Evolutionary conservation across 192 early-diverging fungal genomes (phyloP), one percentile per base, ranked within the genome.

Genomic region (Podila verticillata): DNA sequence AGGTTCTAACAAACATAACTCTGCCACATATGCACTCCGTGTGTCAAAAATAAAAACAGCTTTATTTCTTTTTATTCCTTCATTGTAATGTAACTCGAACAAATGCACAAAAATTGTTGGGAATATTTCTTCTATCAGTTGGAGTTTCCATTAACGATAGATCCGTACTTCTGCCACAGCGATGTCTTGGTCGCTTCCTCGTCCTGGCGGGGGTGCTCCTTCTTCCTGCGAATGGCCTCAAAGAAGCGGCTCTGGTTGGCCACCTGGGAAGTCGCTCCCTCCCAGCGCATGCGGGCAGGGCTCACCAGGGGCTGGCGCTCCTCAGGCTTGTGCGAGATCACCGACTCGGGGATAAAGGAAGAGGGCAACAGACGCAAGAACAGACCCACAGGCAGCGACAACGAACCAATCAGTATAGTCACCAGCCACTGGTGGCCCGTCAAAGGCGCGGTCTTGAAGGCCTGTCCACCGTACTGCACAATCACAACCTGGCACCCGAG

Each of bases 381-480:
- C 22, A 91, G 72, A 44, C 96, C 97, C 9, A 97, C 84, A 24
- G 94, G 93, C 48, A 99, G 75, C 2, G 94, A 94, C 20, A 95
- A 85, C 15, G 89, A 73, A 48, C 97, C 97, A 57, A 97, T 86
- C 47, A 87, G 84, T 35, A 99, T 57, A 17, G 95, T 96, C 8
- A 92, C 82, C 7, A 83, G 68, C 97, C 97, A 99, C 75, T 97
- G 92, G 13, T 61, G 56, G 24, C 63, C 80, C 7, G 75, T 86
- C 13, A 98, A 86, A 9, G 89, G 84, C 20, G 87, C 84, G 7
- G 95, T 94, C 65, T 95, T 93, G 88, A 99, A 99, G 39, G 94
- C 96, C 31, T 89, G 82, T 48, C 97, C 94, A 65, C 95, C 96
- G 82, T 93, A 97, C 57, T 89, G 77, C 51, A 99, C 91, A 77